Conservation (phyloP, 345 rosid genomes). For the Eucalyptus marginata region DNA sequence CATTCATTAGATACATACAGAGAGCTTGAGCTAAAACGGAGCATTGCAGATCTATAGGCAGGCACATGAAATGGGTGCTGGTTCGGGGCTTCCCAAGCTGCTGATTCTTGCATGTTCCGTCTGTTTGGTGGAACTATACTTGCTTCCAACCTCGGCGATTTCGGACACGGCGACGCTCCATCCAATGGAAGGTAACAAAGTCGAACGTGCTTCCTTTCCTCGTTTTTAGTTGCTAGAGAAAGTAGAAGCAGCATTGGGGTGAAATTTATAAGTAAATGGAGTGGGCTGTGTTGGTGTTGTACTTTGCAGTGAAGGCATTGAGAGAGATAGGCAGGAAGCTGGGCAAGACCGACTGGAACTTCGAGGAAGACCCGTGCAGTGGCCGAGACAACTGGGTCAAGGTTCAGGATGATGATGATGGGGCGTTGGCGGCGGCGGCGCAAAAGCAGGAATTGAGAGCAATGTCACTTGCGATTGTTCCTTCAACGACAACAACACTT, state of each 20-base stretch:
- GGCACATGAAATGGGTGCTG: background rate
- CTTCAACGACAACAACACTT: conserved; percentile 26
- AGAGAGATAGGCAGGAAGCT: conserved; percentile 48
- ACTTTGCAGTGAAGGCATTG: conserved; percentile 45
- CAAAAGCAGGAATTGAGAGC: conserved; percentile 30
- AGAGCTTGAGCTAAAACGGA: background rate
- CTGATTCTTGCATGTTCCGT: background rate
- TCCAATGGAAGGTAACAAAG: background rate
- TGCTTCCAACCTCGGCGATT: background rate
- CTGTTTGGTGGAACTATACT: background rate
- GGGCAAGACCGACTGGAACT: conserved; percentile 71
- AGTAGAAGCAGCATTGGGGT: background rate
- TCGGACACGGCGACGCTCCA: background rate
- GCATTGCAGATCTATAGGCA: background rate
- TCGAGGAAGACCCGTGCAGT: conserved; percentile 66
- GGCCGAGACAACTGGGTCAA: conserved; percentile 49
- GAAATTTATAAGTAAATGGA: background rate
- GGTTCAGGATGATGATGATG: background rate
- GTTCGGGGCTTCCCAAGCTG: background rate
- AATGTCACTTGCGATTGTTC: conserved; percentile 47
- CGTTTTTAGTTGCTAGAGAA: background rate
- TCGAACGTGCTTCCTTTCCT: background rate
- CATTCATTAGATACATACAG: background rate
- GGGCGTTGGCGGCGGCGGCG: conserved; percentile 3
- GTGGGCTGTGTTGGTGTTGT: background rate